Base-by-base conservation (phyloP, 345 rosid genomes). In the Ceriops tagal region DNA sequence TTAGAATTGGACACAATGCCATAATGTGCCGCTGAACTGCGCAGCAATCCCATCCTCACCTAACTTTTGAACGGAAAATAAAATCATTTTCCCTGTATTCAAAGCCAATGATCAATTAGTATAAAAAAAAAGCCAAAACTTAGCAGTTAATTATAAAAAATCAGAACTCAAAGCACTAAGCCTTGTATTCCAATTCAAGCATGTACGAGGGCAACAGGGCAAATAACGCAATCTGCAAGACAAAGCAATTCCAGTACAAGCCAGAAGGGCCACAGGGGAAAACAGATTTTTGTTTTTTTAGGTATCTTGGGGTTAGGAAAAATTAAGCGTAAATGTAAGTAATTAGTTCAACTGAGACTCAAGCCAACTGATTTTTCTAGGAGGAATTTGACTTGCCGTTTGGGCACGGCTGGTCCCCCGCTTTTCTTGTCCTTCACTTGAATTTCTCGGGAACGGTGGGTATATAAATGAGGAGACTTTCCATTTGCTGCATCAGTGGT, bases 171-270 rank as follows among this genome's bases (percentile, higher is more conserved):
- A 67, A 28, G 55, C 58, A 27, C 66, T 56, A 35, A 79, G 61
- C 75, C 83, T 79, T 81, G 66, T 60, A 68, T 80, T 81, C 74
- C 81, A 87, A 84, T 83, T 73, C 86, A 84, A 81, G 87, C 77
- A 75, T 82, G 8, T 66, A 56, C 4, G 71, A 34, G 51, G 35
- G 72, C 70, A 57, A 51, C 24, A 46, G 46, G 63, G 69, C 3
- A 9, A 9, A 24, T 71, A 62, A 30, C 64, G 75, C 72, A 60
- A 19, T 65, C 83, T 87, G 87, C 81, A 87, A 82, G 87, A 52
- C 70, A 83, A 85, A 84, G 89, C 83, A 77, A 82, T 52, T 65
- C 34, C 0, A 24, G 35, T 32, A n/a, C 32, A 43, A n/a, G 30
- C 30, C 53, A 64, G 71, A 61, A n/a, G 31, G 59, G 58, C 60